Base-by-base conservation (phyloP, 768 basidiomycete species). In the Leccinum boreale region DNA sequence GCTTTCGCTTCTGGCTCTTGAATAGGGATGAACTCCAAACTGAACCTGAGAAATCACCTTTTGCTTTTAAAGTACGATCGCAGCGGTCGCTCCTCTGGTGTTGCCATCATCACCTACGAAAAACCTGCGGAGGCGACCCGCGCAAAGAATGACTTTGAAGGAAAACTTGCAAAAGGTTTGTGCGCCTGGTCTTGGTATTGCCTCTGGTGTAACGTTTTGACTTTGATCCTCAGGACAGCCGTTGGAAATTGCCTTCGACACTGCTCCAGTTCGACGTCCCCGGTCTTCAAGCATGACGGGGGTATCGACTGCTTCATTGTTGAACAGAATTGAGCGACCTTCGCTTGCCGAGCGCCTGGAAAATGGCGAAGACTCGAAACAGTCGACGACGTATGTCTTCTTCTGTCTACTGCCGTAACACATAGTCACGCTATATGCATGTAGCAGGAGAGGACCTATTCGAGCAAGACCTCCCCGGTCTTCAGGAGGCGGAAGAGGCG, bases 71-170 rank as follows among this genome's bases (percentile, higher is more conserved):
- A 97, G 94, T 97, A 94, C 79, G 94, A 97, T 77, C 87, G 90
- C 71, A 95, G 94, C 66, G 94, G 94, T 64, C 90, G 94, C 71
- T 96, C 94, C 48, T 85, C 83, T 19, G 94, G 94, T 58, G 80
- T 85, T 64, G 94, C 89, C 57, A 82, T 85, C 64, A 78, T 97
- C 70, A 80, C 85, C 9, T 96, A 86, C 75, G 89, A 92, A 74
- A 91, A 86, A 3, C 65, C 81, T 17, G 79, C 81, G 55, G 90
- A 96, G 71, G 94, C 94, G 33, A 84, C 85, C 39, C 79, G 81
- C 58, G 94, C 93, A 54, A 91, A 91, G 75, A 88, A 86, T 61
- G 87, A 90, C 62, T 90, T 89, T 58, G 83, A 94, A 68, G 92
- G 93, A 47, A 87, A 91, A 64, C 80, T 92, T 60, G 92, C 92